These are phyloP conservation scores for Volvariella surrecta DNA, from an alignment of 1,284 basidiomycete species.

Conservation along the genomic window DNA sequence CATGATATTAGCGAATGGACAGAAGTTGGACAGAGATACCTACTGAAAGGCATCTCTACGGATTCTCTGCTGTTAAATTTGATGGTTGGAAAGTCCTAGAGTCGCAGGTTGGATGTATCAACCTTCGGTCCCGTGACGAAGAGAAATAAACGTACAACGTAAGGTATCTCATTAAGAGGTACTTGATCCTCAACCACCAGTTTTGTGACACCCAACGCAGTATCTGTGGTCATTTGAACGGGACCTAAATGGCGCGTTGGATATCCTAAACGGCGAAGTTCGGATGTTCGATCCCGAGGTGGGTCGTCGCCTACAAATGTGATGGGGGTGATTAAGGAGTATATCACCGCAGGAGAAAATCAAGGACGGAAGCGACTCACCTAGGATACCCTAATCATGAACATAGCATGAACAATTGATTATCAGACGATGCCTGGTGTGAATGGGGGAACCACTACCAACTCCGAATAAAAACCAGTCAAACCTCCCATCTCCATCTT, in stretches of 20 bases:
- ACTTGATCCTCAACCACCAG: constrained; percentile 76
- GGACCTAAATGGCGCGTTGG: constrained; percentile 76
- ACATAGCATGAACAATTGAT: constrained; percentile 2
- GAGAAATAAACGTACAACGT: constrained; percentile 38
- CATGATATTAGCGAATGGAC: neutral
- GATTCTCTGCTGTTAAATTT: constrained; percentile 73
- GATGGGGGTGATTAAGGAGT: constrained; percentile 9
- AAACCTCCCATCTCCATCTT: constrained; percentile 68
- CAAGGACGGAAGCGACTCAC: constrained; percentile 23
- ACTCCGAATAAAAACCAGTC: constrained; percentile 85
- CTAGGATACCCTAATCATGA: constrained; percentile 48
- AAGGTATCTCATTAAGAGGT: constrained; percentile 64
- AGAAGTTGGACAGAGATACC: constrained; percentile 21
- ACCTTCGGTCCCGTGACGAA: too few species aligned
- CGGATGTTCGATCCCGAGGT: constrained; percentile 80
- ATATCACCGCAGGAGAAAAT: too few species aligned
- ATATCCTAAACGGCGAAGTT: constrained; percentile 83
- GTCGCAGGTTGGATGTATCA: neutral
- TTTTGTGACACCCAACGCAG: constrained; percentile 91
- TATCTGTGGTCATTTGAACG: constrained; percentile 98
- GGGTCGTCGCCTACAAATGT: constrained; percentile 73
- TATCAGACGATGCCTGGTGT: neutral
- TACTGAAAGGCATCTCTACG: constrained; percentile 93
- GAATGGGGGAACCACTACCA: constrained; percentile 17
- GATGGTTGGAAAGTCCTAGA: constrained; percentile 84